Base-by-base conservation (phyloP, 306 rosid species). In the Cucumis melo region DNA sequence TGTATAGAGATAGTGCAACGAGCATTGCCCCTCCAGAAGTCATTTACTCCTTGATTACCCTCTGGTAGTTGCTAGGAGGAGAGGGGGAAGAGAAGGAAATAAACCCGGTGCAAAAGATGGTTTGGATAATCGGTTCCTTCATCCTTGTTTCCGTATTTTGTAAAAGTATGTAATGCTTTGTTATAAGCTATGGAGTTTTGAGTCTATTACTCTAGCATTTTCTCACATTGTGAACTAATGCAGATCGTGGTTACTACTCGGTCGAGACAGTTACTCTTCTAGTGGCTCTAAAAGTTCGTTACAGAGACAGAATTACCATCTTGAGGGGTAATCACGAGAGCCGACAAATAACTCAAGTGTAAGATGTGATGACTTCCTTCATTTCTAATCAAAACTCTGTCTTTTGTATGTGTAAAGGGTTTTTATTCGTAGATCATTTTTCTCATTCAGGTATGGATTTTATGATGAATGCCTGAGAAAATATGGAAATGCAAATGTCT, bases 331-430 rank as follows among this genome's bases (percentile, higher is more conserved):
- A 93, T 82, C 98, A 93, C n/a, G 98, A 93, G 85, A 93, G 93
- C 79, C 92, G 98, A 82, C 98, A 93, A 77, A 93, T 93, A 71
- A 93, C 98, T 78, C 98, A 93, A 93, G 98, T 93, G 98, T 93
- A 91, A 89, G 96, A 24, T 13, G 57, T 50, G 9, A 27, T 48
- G 76, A 15, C 44, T 62, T 19, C 44, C 51, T 36, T 56, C 29
- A 24, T 73, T 73, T 32, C 36, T 32, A 3, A 32, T 32, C 36
- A 32, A 32, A 32, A 32, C 36, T 2, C 36, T 32, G 3, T 4
- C 36, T 32, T 32, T 32, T 32, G 4, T 32, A 32, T 32, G 36
- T 32, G 36, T 32, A 32, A 32, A 32, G 36, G 36, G 36, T 32
- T 74, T 53, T 15, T 24, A 39, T 79, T 81, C 86, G 63, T 83